Evolutionary conservation across 805 yeast species (phyloP).

Genomic region (Candida quercuum): DNA sequence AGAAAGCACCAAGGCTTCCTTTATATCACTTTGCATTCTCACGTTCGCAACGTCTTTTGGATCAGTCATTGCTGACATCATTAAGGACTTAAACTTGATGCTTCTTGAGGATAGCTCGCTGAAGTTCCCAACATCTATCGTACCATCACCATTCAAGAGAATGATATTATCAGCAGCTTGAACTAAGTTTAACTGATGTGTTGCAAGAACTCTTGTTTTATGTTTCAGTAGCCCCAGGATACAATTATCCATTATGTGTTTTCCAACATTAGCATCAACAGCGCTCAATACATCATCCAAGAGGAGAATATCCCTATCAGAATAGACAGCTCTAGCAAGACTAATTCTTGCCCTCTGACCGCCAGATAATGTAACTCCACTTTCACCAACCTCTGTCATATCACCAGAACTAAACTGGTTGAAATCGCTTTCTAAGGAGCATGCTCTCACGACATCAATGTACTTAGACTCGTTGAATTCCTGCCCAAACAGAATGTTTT

Average conservation of each 20-base stretch:
- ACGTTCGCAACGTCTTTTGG: too few species aligned
- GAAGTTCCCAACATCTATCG: conserved; percentile 56
- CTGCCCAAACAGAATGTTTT: conserved; percentile 80
- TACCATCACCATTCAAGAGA: conserved; percentile 56
- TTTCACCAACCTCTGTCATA: conserved; percentile 87
- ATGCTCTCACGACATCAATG: conserved; percentile 76
- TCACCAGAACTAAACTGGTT: conserved; percentile 79
- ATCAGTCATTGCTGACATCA: too few species aligned
- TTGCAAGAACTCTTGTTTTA: conserved; percentile 70
- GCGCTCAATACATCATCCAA: too few species aligned
- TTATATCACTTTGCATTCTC: too few species aligned
- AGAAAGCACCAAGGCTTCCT: too few species aligned
- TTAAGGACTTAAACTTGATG: conserved; percentile 40
- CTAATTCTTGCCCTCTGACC: conserved; percentile 98
- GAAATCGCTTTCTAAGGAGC: conserved; percentile 75
- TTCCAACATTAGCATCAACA: too few species aligned
- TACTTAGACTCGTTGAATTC: too few species aligned
- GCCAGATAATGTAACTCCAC: conserved; percentile 90
- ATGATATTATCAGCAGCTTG: conserved; percentile 62
- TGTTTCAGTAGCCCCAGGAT: conserved; percentile 46
- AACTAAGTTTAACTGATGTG: conserved; percentile 72
- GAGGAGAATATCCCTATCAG: too few species aligned
- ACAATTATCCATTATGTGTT: conserved; percentile 64
- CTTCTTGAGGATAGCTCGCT: conserved; percentile 44
- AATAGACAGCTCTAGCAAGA: too few species aligned